Evolutionary conservation across 371 early-diverging fungal genomes (phyloP), one percentile per base, ranked within the genome.

Genomic region (Mortierella sp.): DNA sequence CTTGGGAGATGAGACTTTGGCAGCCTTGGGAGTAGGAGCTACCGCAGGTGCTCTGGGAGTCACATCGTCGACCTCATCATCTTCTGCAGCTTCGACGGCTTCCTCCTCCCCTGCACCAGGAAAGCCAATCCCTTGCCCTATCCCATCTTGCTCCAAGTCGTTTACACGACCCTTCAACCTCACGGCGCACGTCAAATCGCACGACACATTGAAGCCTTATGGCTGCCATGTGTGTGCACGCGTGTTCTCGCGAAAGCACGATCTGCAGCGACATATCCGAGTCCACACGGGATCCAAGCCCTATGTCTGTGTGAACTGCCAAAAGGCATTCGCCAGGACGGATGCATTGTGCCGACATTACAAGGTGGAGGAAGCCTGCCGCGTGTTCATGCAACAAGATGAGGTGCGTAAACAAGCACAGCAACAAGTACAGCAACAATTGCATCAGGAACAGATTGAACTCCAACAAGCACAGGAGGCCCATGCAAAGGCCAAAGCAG

Each of bases 261-360:
- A 91, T 73, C 71, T 87, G 17, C 84, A 88, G 50, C 85, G 91
- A 10, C 91, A 91, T 63, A 85, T 82, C 37, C 84, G 89, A 14
- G 86, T 88, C 19, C 91, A 90, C 46, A 88, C 91, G 10, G 89
- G 89, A 2, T 86, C 83, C 39, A 88, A 88, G 31, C 89, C 89
- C 0, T 89, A 86, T 74, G 46, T 60, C 7, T 90, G 90, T 54
- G 61, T 81, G 19, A 83, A 84, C 37, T 89, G 90, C 63, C 81
- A 82, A 64, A 86, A 89, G 65, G 79, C 83, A 0, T 90, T 90
- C 82, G 90, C 90, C 17, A 81, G 90, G 47, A 88, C 87, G 8
- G 90, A 90, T 73, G 90, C 90, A 7, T 67, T 90, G 14, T 84
- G 85, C 47, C 79, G 89, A 24, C 90, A 90, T 58, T 80, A 87